phyloP scores from a whole-genome alignment of 768 basidiomycete species.

The Suillus subluteus region DNA sequence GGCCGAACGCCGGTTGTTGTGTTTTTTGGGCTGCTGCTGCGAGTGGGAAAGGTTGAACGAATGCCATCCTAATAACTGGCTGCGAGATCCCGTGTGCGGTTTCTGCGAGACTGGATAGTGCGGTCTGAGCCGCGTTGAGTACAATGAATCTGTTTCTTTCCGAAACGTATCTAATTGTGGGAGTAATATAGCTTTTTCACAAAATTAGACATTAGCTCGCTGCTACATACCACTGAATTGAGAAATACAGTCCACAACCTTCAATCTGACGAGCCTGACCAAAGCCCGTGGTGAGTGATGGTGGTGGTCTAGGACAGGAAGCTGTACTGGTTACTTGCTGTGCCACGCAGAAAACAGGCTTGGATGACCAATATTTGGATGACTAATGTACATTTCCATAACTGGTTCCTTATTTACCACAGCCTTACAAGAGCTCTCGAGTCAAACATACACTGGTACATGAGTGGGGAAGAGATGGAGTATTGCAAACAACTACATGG shows the following conservation, averaged over 20 bases:
- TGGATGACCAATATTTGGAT: constrained; percentile 26
- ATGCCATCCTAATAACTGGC: constrained; percentile 51
- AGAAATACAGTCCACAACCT: constrained; percentile 10
- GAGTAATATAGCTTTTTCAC: constrained; percentile 17
- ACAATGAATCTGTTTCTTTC: constrained; percentile 31
- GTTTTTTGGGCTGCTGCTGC: constrained; percentile 55
- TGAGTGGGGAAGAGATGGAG: neutral
- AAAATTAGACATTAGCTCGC: constrained; percentile 14
- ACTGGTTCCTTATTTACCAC: neutral
- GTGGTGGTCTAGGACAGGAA: constrained; percentile 29
- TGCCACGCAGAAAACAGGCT: constrained; percentile 23
- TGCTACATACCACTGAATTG: constrained; percentile 20
- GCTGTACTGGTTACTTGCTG: constrained; percentile 5
- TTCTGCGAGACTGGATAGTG: constrained; percentile 16
- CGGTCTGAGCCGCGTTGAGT: constrained; percentile 12
- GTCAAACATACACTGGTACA: no score
- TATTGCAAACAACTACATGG: constrained; percentile 16
- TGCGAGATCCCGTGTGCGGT: constrained; percentile 21
- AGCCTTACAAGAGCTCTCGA: no score
- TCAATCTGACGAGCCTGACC: constrained; percentile 13
- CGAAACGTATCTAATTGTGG: constrained; percentile 20
- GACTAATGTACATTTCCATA: neutral
- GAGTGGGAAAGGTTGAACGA: constrained; percentile 80
- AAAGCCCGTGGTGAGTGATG: constrained; percentile 19
- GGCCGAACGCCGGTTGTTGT: constrained; percentile 67